Evolutionary conservation across 495 filamentous ascomycete species (phyloP), one percentile per base, ranked within the genome.

Genomic region (Lasiosphaeria hispida): DNA sequence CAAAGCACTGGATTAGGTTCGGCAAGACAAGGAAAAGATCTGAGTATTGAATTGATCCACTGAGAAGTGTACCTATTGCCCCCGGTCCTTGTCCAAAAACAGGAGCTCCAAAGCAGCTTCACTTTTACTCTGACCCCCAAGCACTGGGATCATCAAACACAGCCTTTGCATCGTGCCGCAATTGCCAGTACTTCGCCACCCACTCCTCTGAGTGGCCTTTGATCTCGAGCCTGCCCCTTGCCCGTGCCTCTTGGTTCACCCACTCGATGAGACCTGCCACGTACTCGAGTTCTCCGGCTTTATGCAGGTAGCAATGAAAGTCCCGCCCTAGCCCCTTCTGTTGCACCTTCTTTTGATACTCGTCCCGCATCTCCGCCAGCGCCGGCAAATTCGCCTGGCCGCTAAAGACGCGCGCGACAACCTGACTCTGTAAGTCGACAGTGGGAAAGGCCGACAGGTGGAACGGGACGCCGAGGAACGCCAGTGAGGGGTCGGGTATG

Each of bases 371-470:
- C 0, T 63, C 68, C 5, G 68, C 67, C 33, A 67, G 36, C 0
- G 69, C 35, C 0, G 86, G 87, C 2, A 89, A 65, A 9, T 62
- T 53, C 0, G 77, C 80, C 37, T 74, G 69, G 0, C 80, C 82
- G 3, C 82, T 70, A 38, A 87, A 77, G 0, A 86, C 79, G 6
- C 80, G 78, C 8, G 84, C 75, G 1, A 82, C 71, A 1, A 77
- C 81, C 49, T 85, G 83, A 3, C 83, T 83, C 57, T 88, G 85
- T 62, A 84, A 85, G 59, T 88, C 85, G 49, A 86, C 87, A 7
- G 86, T 70, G 0, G 84, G 80, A 56, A 87, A 88, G 0, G 84
- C 84, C 0, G 83, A 82, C 0, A 80, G 80, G 44, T 84, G 78
- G 64, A 82, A 84, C 0, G 84, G 79, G 0, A 85, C 74, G 0